Base-by-base conservation (phyloP, 2,329 filamentous ascomycete species). In the Fusarium circinatum region DNA sequence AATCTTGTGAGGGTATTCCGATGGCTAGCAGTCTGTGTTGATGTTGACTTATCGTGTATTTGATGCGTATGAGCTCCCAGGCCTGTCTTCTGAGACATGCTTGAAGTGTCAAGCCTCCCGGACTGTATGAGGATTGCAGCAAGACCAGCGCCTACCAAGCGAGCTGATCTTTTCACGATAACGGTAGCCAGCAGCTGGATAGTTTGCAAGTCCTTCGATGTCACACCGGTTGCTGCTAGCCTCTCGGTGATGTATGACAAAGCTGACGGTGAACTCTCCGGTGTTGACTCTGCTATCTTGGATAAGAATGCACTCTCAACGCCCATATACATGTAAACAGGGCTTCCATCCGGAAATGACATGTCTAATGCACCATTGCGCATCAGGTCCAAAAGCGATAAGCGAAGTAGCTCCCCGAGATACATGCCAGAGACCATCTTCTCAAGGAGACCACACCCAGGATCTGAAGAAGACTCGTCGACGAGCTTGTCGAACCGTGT, bases 371-470 rank as follows among this genome's bases (percentile, higher is more conserved):
- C 36, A 6, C 15, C 5, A 2, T 1, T 5, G 1, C n/a, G 2
- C 3, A 17, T 8, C 12, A 68, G 8, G 2, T 61, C 39, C 6
- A 68, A 6, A 2, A 68, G 56, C 0, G 45, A 45, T 8, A 68
- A 36, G 6, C 65, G 63, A 4, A 68, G 2, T 14, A 68, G 14
- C 22, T 68, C 65, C 0, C 54, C 65, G 0, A 68, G 55, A 3
- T 68, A 68, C 65, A 68, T 62, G 1, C 63, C 65, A 0, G 65
- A 68, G 3, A 68, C 63, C 65, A 68, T 68, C 5, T 68, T 68
- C n/a, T 68, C 65, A 1, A 68, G 36, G 8, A 68, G 24, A 7
- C 65, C 65, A 2, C 54, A 68, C 0, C 47, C 36, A n/a, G 47
- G 63, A 38, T 68, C 63, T 2, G 65, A 54, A 4, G 65, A 68